Conservation (phyloP, 164 flowering plant genomes). For the Houttuynia cordata region DNA sequence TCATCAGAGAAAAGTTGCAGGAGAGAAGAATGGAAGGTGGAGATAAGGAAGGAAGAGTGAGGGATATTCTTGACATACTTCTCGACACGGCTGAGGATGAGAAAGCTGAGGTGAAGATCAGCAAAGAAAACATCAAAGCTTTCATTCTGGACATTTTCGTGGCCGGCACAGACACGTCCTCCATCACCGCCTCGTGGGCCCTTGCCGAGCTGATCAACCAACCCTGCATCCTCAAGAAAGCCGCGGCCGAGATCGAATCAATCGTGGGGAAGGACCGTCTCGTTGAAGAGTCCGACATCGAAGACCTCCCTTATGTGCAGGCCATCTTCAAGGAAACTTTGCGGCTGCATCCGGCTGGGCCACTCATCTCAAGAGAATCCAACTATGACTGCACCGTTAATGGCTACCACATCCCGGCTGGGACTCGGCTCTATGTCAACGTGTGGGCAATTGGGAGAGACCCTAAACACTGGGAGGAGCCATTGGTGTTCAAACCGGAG, state of each 20-base stretch:
- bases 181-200: constrained; percentile 30
- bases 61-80: constrained; percentile 42
- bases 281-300: constrained; percentile 28
- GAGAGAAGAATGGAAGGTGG: constrained; percentile 14
- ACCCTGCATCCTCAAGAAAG: constrained; percentile 19
- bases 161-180: constrained; percentile 35
- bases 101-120: constrained; percentile 29
- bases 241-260: constrained; percentile 22
- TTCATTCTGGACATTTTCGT: constrained; percentile 36
- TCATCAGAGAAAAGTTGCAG: constrained; percentile 20
- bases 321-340: constrained; percentile 44
- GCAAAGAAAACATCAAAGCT: constrained; percentile 43
- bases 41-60: constrained; percentile 11
- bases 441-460: constrained; percentile 50
- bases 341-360: constrained; percentile 48
- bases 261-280: constrained; percentile 26
- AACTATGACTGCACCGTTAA: constrained; percentile 20
- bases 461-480: constrained; percentile 43
- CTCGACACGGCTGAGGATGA: constrained; percentile 32
- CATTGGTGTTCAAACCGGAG: constrained; percentile 44
- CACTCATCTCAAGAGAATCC: constrained; percentile 27
- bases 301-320: constrained; percentile 31
- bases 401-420: constrained; percentile 38
- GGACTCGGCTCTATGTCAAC: constrained; percentile 31
- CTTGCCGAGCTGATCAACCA: constrained; percentile 33